Conservation (phyloP, 495 filamentous ascomycete genomes). For the Neurospora sp. region DNA sequence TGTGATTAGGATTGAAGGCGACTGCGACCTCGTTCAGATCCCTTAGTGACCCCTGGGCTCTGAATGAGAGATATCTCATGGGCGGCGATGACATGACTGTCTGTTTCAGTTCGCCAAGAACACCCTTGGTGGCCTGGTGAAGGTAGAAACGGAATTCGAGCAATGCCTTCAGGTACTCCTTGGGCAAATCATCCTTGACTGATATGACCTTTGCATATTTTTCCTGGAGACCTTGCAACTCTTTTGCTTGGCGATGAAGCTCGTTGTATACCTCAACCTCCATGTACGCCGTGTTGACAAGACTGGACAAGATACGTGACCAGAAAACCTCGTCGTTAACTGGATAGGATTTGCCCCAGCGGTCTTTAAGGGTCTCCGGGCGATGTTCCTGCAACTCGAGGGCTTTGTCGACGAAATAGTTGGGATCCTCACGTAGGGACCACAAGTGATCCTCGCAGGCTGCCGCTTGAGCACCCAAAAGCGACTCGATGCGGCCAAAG, state of each 20-base stretch:
- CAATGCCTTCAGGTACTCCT: constrained; percentile 1
- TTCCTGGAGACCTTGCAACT: neutral
- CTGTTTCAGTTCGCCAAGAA: constrained; percentile 10
- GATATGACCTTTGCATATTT: constrained; percentile 1
- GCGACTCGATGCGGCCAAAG: constrained; percentile 25
- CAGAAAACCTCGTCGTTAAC: neutral
- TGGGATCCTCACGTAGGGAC: constrained; percentile 45
- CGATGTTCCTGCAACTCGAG: constrained; percentile 33
- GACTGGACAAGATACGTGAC: constrained; percentile 6
- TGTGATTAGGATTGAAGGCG: constrained; percentile 2
- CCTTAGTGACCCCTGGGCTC: neutral
- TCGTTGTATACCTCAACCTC: constrained; percentile 9
- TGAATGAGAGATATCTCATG: constrained; percentile 22
- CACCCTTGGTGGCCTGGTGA: constrained; percentile 32
- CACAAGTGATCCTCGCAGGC: constrained; percentile 42
- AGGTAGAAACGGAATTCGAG: constrained; percentile 9
- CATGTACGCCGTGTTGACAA: constrained; percentile 4
- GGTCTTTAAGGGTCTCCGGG: constrained; percentile 25
- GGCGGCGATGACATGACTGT: constrained; percentile 24
- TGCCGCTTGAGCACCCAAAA: constrained; percentile 28
- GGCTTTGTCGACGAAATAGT: constrained; percentile 35
- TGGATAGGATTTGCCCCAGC: constrained; percentile 19
- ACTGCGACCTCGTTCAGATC: neutral
- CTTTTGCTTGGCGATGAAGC: constrained; percentile 6
- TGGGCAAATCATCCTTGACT: constrained; percentile 6